Conservation (phyloP, 495 filamentous ascomycete genomes). For the Annulohypoxylon stygium region DNA sequence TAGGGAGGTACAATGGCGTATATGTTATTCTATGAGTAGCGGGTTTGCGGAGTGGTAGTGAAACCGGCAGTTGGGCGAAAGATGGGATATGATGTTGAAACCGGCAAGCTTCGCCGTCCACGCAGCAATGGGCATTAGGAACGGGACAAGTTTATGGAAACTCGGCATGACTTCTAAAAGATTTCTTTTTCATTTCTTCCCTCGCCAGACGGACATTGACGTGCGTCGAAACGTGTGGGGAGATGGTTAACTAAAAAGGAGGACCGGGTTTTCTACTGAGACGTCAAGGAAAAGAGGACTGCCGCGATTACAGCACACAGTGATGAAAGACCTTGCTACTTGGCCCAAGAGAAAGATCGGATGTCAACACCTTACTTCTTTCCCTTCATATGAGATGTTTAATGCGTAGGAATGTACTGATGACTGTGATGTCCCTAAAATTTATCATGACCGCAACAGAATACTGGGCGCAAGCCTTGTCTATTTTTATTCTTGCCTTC, state of each 20-base stretch:
- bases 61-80: conserved; percentile 39
- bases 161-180: conserved; percentile 53
- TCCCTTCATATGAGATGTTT: conserved; percentile 22
- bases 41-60: conserved; percentile 38
- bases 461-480: conserved; percentile 1
- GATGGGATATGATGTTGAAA: conserved; percentile 49
- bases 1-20: conserved; percentile 56
- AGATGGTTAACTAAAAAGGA: conserved; percentile 47
- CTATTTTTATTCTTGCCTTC: no score
- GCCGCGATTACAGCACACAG: conserved; percentile 35
- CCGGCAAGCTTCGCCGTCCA: conserved; percentile 40
- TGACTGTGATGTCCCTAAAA: conserved; percentile 21
- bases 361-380: conserved; percentile 32
- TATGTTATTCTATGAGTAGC: conserved; percentile 52
- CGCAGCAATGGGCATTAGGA: conserved; percentile 47
- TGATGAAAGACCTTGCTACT: conserved; percentile 45
- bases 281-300: conserved; percentile 39
- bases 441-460: conserved; percentile 18
- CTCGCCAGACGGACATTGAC: conserved; percentile 37
- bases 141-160: conserved; percentile 49
- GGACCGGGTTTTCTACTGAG: conserved; percentile 48
- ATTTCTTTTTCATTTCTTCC: conserved; percentile 52
- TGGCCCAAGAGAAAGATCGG: conserved; percentile 49
- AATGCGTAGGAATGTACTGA: conserved; percentile 33
- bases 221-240: conserved; percentile 44